Conservation (phyloP, 2,329 filamentous ascomycete species). For the Leptographium galeiforme region DNA sequence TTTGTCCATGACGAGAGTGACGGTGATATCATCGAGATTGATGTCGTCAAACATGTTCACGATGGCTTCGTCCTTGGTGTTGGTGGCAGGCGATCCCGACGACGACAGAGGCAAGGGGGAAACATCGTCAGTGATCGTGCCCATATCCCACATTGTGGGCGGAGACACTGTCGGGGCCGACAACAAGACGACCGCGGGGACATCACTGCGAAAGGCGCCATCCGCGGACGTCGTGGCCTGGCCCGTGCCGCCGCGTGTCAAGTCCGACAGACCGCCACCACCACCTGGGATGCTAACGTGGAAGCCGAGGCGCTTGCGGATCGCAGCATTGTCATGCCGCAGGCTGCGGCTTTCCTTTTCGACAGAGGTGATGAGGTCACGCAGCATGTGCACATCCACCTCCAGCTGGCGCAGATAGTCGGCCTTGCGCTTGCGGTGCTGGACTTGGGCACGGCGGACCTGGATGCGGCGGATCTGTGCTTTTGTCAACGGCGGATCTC, state of each 20-base stretch:
- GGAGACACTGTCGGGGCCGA: neutral
- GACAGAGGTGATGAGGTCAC: constrained; percentile 29
- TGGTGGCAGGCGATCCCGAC: neutral
- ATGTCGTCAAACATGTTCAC: constrained; percentile 18
- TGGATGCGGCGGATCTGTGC: constrained; percentile 34
- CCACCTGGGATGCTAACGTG: neutral
- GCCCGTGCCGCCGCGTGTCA: no score
- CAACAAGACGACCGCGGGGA: neutral
- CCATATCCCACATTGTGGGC: neutral
- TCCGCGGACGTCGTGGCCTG: no score
- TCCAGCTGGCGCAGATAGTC: constrained; percentile 42
- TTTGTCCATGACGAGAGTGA: constrained; percentile 28
- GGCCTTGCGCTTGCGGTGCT: constrained; percentile 42
- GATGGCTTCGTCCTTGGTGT: neutral
- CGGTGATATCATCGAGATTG: constrained; percentile 23
- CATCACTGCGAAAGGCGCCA: neutral
- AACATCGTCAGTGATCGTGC: neutral
- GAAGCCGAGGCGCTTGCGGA: constrained; percentile 20
- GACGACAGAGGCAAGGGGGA: neutral
- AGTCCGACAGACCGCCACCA: neutral
- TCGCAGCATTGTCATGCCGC: constrained; percentile 28
- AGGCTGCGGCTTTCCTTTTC: constrained; percentile 26
- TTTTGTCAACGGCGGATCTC: constrained; percentile 12
- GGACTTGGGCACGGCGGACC: constrained; percentile 38
- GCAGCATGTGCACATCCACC: constrained; percentile 32